A percentile compares a stretch with the other conserved stretches of the same genome.
phyloP scores from a whole-genome alignment of 257 asterid species.

The Solanum habrochaites region DNA sequence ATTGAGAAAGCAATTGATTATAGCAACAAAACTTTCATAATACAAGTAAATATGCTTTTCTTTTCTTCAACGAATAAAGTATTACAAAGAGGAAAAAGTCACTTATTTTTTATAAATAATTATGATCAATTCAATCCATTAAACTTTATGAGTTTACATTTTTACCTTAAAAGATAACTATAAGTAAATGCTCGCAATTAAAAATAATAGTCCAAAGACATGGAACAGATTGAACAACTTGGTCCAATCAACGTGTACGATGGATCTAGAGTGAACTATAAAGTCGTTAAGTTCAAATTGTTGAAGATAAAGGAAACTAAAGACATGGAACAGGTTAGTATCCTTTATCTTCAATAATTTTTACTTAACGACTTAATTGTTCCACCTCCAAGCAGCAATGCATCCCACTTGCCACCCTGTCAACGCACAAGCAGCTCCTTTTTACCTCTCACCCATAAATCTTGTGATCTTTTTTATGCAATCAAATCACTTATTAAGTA shows the following conservation, averaged over 20 bases:
- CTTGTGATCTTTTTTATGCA: background rate
- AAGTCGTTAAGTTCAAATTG: no score
- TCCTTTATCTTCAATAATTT: background rate
- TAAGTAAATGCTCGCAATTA: background rate
- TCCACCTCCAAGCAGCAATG: background rate
- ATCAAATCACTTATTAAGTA: no score
- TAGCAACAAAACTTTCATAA: no score
- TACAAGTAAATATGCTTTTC: background rate
- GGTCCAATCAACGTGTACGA: background rate
- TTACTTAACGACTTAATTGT: background rate
- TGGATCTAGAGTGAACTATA: no score
- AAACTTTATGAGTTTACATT: background rate
- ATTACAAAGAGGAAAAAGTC: background rate
- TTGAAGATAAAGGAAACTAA: no score
- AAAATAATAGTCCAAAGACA: background rate
- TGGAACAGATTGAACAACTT: no score
- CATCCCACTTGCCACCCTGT: background rate
- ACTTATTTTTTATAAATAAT: background rate
- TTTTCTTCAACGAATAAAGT: background rate
- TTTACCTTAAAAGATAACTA: background rate
- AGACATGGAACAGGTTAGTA: no score
- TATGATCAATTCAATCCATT: background rate
- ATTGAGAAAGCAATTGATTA: background rate
- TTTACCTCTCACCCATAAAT: background rate
- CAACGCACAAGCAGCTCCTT: background rate